Percentiles rank a stretch among this genome's conserved stretches.
Evolutionary conservation across 495 filamentous ascomycete genomes (phyloP).

Genomic region (Xylaria longipes): DNA sequence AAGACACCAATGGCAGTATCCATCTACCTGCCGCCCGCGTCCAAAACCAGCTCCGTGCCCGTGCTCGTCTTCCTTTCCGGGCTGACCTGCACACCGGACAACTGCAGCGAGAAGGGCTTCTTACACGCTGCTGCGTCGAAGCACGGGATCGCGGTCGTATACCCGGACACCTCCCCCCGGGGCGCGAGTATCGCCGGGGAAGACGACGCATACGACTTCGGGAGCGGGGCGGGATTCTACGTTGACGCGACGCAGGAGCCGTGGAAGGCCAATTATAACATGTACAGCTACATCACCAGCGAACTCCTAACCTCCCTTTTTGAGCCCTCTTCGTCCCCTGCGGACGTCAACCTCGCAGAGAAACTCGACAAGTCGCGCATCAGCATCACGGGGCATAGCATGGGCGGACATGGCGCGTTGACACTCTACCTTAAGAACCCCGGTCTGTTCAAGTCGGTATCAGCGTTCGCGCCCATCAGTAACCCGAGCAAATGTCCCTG

Average conservation of each 20-base stretch:
- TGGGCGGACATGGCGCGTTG: constrained; percentile 96
- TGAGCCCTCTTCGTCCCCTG: constrained; percentile 45
- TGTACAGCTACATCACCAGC: constrained; percentile 87
- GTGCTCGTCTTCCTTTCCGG: constrained; percentile 95
- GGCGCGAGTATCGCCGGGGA: constrained; percentile 81
- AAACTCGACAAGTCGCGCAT: constrained; percentile 71
- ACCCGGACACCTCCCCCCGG: constrained; percentile 92
- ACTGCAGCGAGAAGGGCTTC: constrained; percentile 96
- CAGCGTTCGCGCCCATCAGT: constrained; percentile 89
- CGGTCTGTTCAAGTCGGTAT: constrained; percentile 83
- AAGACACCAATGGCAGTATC: constrained; percentile 73
- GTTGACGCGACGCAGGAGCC: constrained; percentile 82
- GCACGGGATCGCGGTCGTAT: constrained; percentile 84
- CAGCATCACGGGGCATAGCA: constrained; percentile 88
- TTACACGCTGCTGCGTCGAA: constrained; percentile 82
- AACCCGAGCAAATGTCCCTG: constrained; percentile 88
- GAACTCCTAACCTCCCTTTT: constrained; percentile 85
- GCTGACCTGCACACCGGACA: constrained; percentile 93
- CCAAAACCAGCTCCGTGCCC: constrained; percentile 59
- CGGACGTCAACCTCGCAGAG: background rate
- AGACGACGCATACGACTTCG: constrained; percentile 88
- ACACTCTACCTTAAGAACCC: constrained; percentile 91
- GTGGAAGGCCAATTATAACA: constrained; percentile 78
- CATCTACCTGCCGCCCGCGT: constrained; percentile 73
- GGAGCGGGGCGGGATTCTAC: constrained; percentile 91